These are phyloP conservation scores for Trichoderma polysporum DNA, from an alignment of 2,329 filamentous ascomycete genomes.

Conservation along the genomic window DNA sequence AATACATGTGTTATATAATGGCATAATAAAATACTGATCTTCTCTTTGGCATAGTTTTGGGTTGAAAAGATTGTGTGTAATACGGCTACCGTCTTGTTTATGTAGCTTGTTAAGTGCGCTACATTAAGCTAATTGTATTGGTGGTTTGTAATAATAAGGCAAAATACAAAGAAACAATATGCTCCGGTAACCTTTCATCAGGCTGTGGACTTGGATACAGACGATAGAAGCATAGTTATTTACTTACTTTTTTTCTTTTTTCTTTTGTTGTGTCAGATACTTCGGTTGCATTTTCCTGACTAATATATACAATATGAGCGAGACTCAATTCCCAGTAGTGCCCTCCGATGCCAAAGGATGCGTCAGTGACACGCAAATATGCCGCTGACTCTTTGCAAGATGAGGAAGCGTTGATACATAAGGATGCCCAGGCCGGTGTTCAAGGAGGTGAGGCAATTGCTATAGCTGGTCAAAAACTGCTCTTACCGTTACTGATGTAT, in stretches of 20 bases:
- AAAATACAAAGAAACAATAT: no score
- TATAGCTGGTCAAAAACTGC: conserved; percentile 33
- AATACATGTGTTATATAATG: background rate
- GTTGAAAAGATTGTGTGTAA: background rate
- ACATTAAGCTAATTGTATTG: background rate
- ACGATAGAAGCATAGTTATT: background rate
- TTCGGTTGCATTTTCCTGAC: background rate
- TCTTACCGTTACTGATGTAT: background rate
- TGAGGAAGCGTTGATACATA: background rate
- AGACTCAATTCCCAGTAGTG: background rate
- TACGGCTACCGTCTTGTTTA: background rate
- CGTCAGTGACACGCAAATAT: background rate
- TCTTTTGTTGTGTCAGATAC: no score
- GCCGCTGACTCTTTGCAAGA: background rate
- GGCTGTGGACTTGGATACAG: background rate
- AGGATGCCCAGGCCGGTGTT: conserved; percentile 36
- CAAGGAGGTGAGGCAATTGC: conserved; percentile 41
- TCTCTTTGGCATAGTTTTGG: background rate
- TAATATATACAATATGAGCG: background rate
- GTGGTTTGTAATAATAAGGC: no score
- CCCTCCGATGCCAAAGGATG: background rate
- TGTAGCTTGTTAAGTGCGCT: background rate
- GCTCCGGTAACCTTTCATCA: no score
- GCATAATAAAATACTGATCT: no score
- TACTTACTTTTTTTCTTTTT: background rate